phyloP scores from a whole-genome alignment of 768 basidiomycete species.

The Phylloporus scabripes region DNA sequence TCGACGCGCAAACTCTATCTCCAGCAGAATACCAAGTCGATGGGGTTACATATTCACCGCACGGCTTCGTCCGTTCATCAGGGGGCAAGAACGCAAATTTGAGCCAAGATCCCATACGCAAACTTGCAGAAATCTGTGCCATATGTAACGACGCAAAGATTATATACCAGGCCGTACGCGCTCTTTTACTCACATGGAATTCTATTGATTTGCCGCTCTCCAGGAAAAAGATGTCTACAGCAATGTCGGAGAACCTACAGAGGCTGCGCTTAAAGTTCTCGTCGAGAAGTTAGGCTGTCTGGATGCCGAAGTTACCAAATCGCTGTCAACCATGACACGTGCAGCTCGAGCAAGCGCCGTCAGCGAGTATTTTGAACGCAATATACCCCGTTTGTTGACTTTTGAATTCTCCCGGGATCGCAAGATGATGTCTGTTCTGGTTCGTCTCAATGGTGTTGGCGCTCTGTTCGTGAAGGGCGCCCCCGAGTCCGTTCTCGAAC shows the following conservation, averaged over 20 bases:
- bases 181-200: background rate
- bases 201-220: slow-evolving; percentile 1
- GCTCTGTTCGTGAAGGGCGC: slow-evolving; percentile 93
- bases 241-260: slow-evolving; percentile 94
- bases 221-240: slow-evolving; percentile 77
- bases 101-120: slow-evolving; percentile 65
- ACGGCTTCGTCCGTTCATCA: slow-evolving; percentile 64
- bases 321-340: slow-evolving; percentile 52
- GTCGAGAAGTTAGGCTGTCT: slow-evolving; percentile 88
- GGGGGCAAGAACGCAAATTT: slow-evolving; percentile 62
- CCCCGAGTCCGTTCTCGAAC: slow-evolving; percentile 90
- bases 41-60: slow-evolving; percentile 88
- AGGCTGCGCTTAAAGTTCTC: slow-evolving; percentile 92
- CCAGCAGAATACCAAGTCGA: slow-evolving; percentile 75
- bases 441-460: slow-evolving; percentile 60
- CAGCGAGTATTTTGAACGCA: slow-evolving; percentile 75
- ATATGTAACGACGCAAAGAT: slow-evolving; percentile 94
- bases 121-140: slow-evolving; percentile 86
- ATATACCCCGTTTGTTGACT: slow-evolving; percentile 77
- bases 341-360: slow-evolving; percentile 72
- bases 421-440: slow-evolving; percentile 99
- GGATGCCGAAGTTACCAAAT: slow-evolving; percentile 51
- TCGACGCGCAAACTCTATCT: slow-evolving; percentile 47
- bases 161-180: slow-evolving; percentile 68
- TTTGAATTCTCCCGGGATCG: slow-evolving; percentile 98